Evolutionary conservation across 768 basidiomycete genomes (phyloP).

Genomic region (Rhodocollybia butyracea): DNA sequence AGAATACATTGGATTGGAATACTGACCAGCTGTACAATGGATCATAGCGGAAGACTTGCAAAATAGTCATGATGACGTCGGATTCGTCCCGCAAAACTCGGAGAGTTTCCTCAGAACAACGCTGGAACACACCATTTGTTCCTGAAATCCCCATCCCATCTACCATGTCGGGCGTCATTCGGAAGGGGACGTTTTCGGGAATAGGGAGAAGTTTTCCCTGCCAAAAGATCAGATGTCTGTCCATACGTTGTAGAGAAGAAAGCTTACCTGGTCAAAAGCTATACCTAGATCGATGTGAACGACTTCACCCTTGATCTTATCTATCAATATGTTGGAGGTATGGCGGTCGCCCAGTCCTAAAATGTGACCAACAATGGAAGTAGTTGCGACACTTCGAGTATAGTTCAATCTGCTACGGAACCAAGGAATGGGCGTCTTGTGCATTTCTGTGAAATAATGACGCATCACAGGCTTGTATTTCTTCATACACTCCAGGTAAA

Average conservation of each 20-base stretch:
- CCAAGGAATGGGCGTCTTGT: constrained; percentile 88
- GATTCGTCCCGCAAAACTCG: constrained; percentile 85
- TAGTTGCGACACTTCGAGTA: constrained; percentile 88
- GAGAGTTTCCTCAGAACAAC: constrained; percentile 92
- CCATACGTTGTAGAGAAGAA: background rate
- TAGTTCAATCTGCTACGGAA: constrained; percentile 89
- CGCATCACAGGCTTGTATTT: constrained; percentile 84
- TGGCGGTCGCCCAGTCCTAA: constrained; percentile 94
- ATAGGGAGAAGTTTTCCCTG: constrained; percentile 78
- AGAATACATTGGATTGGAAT: background rate
- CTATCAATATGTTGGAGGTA: constrained; percentile 87
- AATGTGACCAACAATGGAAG: constrained; percentile 90
- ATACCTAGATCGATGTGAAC: constrained; percentile 97
- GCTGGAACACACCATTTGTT: constrained; percentile 90
- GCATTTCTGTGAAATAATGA: constrained; percentile 89
- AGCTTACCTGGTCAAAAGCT: constrained; percentile 85
- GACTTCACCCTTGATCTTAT: constrained; percentile 77
- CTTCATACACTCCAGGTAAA: constrained; percentile 36
- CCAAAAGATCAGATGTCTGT: constrained; percentile 2
- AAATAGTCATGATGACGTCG: constrained; percentile 87
- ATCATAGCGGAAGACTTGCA: constrained; percentile 97
- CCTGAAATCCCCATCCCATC: constrained; percentile 92
- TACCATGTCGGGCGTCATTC: constrained; percentile 89
- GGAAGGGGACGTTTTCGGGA: constrained; percentile 92
- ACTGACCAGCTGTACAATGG: constrained; percentile 88